Conservation (phyloP, 495 filamentous ascomycete species). For the Penicillium bialowiezense region DNA sequence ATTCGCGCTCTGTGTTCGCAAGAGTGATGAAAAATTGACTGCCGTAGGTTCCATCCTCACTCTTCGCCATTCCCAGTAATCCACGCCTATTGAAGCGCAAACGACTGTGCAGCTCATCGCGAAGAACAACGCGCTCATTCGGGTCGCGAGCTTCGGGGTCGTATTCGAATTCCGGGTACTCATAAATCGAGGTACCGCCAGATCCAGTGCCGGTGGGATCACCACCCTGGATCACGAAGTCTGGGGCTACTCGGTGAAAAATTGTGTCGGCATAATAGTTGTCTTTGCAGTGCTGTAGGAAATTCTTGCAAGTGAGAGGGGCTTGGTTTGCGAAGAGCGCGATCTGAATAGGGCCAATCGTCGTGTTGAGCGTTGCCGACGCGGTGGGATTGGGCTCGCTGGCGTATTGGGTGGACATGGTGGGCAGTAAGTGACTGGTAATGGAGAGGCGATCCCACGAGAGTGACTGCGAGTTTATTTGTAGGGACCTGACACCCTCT, state of each 20-base stretch:
- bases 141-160: slow-evolving; percentile 58
- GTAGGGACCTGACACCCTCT: not conserved
- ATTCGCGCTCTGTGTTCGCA: slow-evolving; percentile 70
- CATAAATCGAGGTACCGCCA: slow-evolving; percentile 88
- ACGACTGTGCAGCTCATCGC: slow-evolving; percentile 87
- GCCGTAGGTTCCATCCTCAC: slow-evolving; percentile 70
- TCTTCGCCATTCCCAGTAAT: slow-evolving; percentile 84
- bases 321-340: slow-evolving; percentile 93
- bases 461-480: not conserved
- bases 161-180: slow-evolving; percentile 74
- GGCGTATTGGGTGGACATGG: slow-evolving; percentile 87
- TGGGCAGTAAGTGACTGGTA: slow-evolving; percentile 3
- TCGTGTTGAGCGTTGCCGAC: slow-evolving; percentile 85
- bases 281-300: slow-evolving; percentile 91
- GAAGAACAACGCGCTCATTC: slow-evolving; percentile 63
- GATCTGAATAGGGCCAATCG: slow-evolving; percentile 80
- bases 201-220: slow-evolving; percentile 91
- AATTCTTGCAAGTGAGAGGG: slow-evolving; percentile 88
- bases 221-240: slow-evolving; percentile 92
- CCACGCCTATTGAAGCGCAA: slow-evolving; percentile 92
- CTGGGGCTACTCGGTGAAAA: slow-evolving; percentile 89
- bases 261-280: slow-evolving; percentile 90
- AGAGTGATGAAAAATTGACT: slow-evolving; percentile 98
- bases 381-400: slow-evolving; percentile 91
- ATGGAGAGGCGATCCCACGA: not conserved